Evolutionary conservation across 306 rosid genomes (phyloP).

Genomic region (Alnus glutinosa): DNA sequence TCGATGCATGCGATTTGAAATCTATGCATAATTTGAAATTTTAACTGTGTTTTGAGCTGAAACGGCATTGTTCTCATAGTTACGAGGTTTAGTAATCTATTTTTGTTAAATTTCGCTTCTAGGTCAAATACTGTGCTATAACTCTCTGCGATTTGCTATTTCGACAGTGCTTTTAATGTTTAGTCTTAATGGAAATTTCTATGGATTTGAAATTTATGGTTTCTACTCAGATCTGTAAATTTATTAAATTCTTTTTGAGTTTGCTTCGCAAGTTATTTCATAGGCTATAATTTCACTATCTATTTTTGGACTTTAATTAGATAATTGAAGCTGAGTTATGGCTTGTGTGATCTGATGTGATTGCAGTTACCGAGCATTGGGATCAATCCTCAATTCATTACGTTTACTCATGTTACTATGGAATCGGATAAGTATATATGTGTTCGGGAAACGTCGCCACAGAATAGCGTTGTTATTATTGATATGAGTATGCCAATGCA

Average conservation of each 20-base stretch:
- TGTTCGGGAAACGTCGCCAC: slow-evolving; percentile 88
- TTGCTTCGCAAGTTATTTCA: slow-evolving; percentile 24
- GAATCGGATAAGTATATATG: slow-evolving; percentile 96
- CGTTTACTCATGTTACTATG: slow-evolving; percentile 96
- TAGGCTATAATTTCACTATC: background rate
- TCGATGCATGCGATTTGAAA: slow-evolving; percentile 1
- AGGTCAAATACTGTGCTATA: slow-evolving; percentile 3
- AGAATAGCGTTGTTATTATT: slow-evolving; percentile 86
- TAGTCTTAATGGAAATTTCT: slow-evolving; percentile 13
- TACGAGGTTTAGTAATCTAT: background rate
- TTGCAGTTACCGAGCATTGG: slow-evolving; percentile 94
- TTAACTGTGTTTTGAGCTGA: slow-evolving; percentile 13
- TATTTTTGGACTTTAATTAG: background rate
- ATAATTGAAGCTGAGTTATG: slow-evolving; percentile 18
- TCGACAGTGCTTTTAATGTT: slow-evolving; percentile 24
- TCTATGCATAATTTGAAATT: slow-evolving; percentile 34
- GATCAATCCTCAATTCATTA: slow-evolving; percentile 83
- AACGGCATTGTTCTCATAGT: background rate
- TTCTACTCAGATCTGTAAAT: slow-evolving; percentile 39
- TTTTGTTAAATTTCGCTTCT: slow-evolving; percentile 29
- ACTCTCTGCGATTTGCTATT: slow-evolving; percentile 23
- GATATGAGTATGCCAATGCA: slow-evolving; percentile 95
- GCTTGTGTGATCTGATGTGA: slow-evolving; percentile 46
- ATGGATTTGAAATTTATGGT: slow-evolving; percentile 48
- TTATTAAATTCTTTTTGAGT: background rate